Conservation (phyloP, 768 basidiomycete genomes). For the Phaeotremella fagi region DNA sequence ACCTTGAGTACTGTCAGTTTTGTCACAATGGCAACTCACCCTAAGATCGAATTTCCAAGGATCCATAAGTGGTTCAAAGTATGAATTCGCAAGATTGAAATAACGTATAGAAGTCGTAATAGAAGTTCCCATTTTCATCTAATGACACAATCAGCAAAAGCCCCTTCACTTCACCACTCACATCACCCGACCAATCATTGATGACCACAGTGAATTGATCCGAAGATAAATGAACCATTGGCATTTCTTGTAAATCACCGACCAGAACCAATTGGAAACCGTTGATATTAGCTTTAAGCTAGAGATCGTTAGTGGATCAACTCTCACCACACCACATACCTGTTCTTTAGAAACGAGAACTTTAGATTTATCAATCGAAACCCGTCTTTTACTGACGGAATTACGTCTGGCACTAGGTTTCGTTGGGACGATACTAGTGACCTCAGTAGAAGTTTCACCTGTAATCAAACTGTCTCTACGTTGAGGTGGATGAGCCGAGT, state of each 20-base stretch:
- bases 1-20: slow-evolving; percentile 10
- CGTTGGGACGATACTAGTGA: slow-evolving; percentile 34
- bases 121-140: slow-evolving; percentile 80
- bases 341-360: slow-evolving; percentile 73
- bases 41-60: slow-evolving; percentile 84
- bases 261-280: slow-evolving; percentile 91
- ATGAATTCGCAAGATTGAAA: slow-evolving; percentile 95
- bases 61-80: slow-evolving; percentile 97
- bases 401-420: slow-evolving; percentile 14
- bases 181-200: slow-evolving; percentile 92
- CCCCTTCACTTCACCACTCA: slow-evolving; percentile 47
- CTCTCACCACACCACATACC: no score
- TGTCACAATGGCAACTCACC: slow-evolving; percentile 50
- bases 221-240: slow-evolving; percentile 80
- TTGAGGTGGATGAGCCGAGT: background rate
- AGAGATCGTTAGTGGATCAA: background rate
- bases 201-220: slow-evolving; percentile 76
- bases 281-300: slow-evolving; percentile 82
- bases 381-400: slow-evolving; percentile 22
- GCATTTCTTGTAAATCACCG: slow-evolving; percentile 90
- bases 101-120: slow-evolving; percentile 81
- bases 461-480: slow-evolving; percentile 12
- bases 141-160: slow-evolving; percentile 9
- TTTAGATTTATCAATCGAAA: slow-evolving; percentile 48
- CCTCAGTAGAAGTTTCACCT: slow-evolving; percentile 17